Evolutionary conservation across 1,139 yeast genomes (phyloP).

Genomic region (Keqinozyma sinolaborantium): DNA sequence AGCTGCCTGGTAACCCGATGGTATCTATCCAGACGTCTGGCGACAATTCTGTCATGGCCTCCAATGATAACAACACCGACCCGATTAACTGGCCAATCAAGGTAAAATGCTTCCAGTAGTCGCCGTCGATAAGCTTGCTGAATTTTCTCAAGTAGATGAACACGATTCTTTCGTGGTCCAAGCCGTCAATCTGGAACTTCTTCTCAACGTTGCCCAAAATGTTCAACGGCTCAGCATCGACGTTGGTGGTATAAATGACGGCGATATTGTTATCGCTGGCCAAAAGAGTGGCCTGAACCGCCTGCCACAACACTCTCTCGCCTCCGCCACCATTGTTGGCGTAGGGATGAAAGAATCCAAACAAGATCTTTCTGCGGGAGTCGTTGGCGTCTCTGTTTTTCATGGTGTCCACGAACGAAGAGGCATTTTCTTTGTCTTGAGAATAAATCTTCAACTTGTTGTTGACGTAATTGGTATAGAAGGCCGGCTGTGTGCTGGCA

Average conservation of each 20-base stretch:
- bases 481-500: constrained; percentile 47
- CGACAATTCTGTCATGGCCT: constrained; percentile 63
- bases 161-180: constrained; percentile 56
- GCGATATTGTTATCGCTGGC: constrained; percentile 53
- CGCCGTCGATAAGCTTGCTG: constrained; percentile 58
- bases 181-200: constrained; percentile 58
- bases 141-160: constrained; percentile 68
- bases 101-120: constrained; percentile 77
- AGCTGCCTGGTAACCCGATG: constrained; percentile 87
- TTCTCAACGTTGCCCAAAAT: constrained; percentile 57
- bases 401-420: constrained; percentile 25
- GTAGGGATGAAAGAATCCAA: constrained; percentile 93
- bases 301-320: constrained; percentile 94
- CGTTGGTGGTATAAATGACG: constrained; percentile 74
- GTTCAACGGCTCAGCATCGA: constrained; percentile 45
- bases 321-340: constrained; percentile 99
- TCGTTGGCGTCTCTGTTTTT: constrained; percentile 35
- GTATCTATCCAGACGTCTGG: constrained; percentile 97
- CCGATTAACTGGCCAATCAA: constrained; percentile 87
- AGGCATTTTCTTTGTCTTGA: constrained; percentile 22
- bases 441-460: constrained; percentile 36
- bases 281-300: constrained; percentile 67
- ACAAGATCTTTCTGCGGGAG: constrained; percentile 42
- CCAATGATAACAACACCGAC: constrained; percentile 61
- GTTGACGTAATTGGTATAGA: constrained; percentile 42